A percentile compares a stretch with the other conserved stretches of the same genome.
Conservation (phyloP, 2,329 filamentous ascomycete genomes). For the Fusarium concolor region DNA sequence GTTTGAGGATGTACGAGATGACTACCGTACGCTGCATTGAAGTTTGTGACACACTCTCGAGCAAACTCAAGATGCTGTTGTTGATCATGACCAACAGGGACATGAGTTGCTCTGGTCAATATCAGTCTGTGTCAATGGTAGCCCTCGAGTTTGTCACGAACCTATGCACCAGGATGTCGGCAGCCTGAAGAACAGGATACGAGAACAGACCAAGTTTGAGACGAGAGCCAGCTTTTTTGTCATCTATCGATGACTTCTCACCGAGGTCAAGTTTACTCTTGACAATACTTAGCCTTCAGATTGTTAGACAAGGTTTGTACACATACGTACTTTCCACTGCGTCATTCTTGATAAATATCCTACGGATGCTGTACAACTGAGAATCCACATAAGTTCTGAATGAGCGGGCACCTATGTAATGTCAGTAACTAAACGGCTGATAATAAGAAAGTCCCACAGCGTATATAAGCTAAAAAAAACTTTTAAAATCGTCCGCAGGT, state of each 20-base stretch:
- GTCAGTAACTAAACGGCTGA: not conserved
- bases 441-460: not conserved
- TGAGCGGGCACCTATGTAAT: slow-evolving; percentile 75
- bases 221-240: slow-evolving; percentile 66
- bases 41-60: slow-evolving; percentile 84
- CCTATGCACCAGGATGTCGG: slow-evolving; percentile 90
- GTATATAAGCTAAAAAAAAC: no score
- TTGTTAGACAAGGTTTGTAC: not conserved
- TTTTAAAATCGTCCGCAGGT: not conserved
- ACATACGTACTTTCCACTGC: slow-evolving; percentile 85
- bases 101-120: slow-evolving; percentile 79
- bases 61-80: slow-evolving; percentile 94
- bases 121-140: not conserved
- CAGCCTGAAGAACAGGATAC: slow-evolving; percentile 95
- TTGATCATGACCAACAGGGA: slow-evolving; percentile 97
- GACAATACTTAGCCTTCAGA: slow-evolving; percentile 5
- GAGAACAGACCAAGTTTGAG: slow-evolving; percentile 93
- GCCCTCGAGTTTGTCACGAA: slow-evolving; percentile 47
- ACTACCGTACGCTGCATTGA: slow-evolving; percentile 81
- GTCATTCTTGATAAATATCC: slow-evolving; percentile 99
- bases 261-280: slow-evolving; percentile 79
- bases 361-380: slow-evolving; percentile 90
- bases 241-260: slow-evolving; percentile 67
- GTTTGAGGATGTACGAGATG: slow-evolving; percentile 75
- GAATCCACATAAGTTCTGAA: slow-evolving; percentile 94